Evolutionary conservation across 2,329 filamentous ascomycete species (phyloP), one percentile per base, ranked within the genome.

Genomic region (Colletotrichum noveboracense): DNA sequence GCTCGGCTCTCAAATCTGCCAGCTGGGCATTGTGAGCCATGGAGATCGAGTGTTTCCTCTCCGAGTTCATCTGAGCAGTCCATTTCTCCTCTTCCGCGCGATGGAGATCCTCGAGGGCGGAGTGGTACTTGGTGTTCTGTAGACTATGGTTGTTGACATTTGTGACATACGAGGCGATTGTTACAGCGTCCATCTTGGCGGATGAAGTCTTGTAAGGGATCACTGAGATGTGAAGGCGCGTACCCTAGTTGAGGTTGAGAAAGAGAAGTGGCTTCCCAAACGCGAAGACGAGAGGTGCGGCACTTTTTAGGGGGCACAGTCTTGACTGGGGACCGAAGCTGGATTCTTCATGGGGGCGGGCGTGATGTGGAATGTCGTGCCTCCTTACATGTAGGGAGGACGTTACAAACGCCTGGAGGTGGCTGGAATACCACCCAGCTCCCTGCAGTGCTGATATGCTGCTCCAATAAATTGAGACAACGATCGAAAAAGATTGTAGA

Each of bases 401-500:
- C 38, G 6, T 43, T 21, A 0, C 10, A 0, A 48, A 48, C 5
- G 43, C 43, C 0, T 21, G 1, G 10, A 0, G n/a, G 43, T 48
- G 10, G 43, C n/a, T 48, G 43, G n/a, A 13, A 21, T 48, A 21
- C 10, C 3, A 48, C 0, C n/a, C 43, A 12, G 10, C 10, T n/a
- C 9, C 0, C n/a, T n/a, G n/a, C 7, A 48, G 43, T 5, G n/a
- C 3, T 21, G 10, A 7, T 13, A 21, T 48, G 10, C 6, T 13
- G 0, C 43, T 0, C 18, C 43, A 21, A 48, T 21, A 13, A 12
- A 48, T 21, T 13, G 43, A 21, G n/a, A 21, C 6, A 48, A 2
- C 10, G 43, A 21, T 21, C n/a, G 6, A 6, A 1, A 13, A 21
- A 7, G 6, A 21, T 3, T 1, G n/a, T 7, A 18, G 14, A 18